Conservation (phyloP, 805 yeast species). For the Starmerella gropengiesseri region DNA sequence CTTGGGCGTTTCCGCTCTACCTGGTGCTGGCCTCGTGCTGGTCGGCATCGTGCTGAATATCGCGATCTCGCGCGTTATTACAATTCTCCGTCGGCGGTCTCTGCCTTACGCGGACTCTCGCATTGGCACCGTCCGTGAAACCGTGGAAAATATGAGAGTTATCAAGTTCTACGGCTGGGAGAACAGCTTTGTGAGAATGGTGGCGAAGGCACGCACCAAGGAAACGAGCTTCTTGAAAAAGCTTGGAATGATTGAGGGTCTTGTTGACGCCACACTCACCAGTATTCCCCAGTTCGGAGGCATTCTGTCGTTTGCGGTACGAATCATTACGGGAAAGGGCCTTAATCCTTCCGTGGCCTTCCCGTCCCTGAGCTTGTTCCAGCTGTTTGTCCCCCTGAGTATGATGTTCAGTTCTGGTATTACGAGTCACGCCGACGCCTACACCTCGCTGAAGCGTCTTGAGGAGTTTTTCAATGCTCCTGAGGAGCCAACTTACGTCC, state of each 20-base stretch:
- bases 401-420: conserved; percentile 44
- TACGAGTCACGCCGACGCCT: conserved; percentile 33
- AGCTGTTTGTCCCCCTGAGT: conserved; percentile 56
- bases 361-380: conserved; percentile 61
- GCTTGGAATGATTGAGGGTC: conserved; percentile 56
- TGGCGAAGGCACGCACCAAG: conserved; percentile 43
- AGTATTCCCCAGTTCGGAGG: conserved; percentile 63
- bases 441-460: conserved; percentile 27
- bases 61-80: conserved; percentile 40
- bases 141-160: conserved; percentile 63
- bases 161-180: conserved; percentile 92
- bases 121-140: conserved; percentile 65
- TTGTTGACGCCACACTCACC: conserved; percentile 53
- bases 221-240: conserved; percentile 54
- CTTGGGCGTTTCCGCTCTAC: conserved; percentile 61
- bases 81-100: conserved; percentile 46
- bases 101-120: conserved; percentile 63
- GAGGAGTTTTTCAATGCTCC: conserved; percentile 29
- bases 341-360: conserved; percentile 54
- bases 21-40: conserved; percentile 49
- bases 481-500: conserved; percentile 31
- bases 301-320: conserved; percentile 43
- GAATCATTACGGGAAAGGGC: conserved; percentile 36
- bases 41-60: conserved; percentile 35
- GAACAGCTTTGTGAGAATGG: conserved; percentile 51